These are phyloP conservation scores for Gossypium stocksii DNA, from an alignment of 345 rosid genomes.

Conservation along the genomic window DNA sequence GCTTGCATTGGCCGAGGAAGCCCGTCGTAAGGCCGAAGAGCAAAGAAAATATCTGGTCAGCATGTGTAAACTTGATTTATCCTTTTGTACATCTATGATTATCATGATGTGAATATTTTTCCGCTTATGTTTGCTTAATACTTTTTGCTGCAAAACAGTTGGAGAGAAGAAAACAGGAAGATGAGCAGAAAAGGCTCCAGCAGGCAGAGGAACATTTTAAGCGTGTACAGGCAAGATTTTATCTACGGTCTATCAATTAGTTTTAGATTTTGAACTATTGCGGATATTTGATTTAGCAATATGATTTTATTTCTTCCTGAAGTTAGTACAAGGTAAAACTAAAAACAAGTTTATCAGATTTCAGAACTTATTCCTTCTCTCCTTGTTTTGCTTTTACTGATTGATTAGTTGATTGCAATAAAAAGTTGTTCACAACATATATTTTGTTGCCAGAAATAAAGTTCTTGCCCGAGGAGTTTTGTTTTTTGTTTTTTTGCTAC, in stretches of 20 bases:
- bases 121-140: constrained; percentile 12
- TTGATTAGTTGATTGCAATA: background rate
- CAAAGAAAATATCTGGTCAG: constrained; percentile 86
- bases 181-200: constrained; percentile 73
- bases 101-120: background rate
- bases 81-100: background rate
- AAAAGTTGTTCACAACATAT: background rate
- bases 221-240: constrained; percentile 66
- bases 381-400: background rate
- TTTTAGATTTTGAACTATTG: background rate
- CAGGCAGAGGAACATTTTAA: constrained; percentile 87
- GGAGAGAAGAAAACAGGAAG: constrained; percentile 94
- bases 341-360: background rate
- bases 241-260: background rate
- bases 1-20: constrained; percentile 95
- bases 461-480: background rate
- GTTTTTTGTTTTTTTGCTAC: background rate
- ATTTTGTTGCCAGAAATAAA: background rate
- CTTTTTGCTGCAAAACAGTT: constrained; percentile 44
- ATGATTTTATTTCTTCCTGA: background rate
- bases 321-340: background rate
- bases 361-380: background rate
- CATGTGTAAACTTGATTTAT: constrained; percentile 11
- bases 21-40: constrained; percentile 97
- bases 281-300: background rate